These are phyloP conservation scores for Naganishia albida DNA, from an alignment of 1,284 basidiomycete genomes.

Conservation along the genomic window DNA sequence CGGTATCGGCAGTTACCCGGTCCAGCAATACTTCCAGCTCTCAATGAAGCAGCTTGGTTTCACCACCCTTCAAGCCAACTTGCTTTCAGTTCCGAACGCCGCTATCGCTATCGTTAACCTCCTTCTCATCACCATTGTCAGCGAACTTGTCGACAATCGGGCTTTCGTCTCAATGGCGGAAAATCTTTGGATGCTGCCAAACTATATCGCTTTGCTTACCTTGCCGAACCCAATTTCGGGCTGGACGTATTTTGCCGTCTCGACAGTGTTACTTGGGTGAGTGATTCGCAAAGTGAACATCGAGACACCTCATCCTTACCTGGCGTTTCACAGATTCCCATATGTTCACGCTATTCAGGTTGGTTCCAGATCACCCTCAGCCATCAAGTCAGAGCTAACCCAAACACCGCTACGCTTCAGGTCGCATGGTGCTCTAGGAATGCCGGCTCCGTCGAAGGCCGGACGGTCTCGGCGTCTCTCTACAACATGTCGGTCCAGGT, in stretches of 20 bases:
- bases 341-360: constrained; percentile 31
- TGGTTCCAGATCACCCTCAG: background rate
- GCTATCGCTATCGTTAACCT: constrained; percentile 33
- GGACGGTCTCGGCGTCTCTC: constrained; percentile 35
- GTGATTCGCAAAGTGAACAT: background rate
- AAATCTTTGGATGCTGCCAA: constrained; percentile 40
- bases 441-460: constrained; percentile 29
- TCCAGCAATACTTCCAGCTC: constrained; percentile 62
- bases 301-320: background rate
- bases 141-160: constrained; percentile 36
- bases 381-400: background rate
- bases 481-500: constrained; percentile 34
- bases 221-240: constrained; percentile 20
- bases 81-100: constrained; percentile 59
- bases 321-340: background rate
- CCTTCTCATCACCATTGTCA: constrained; percentile 31
- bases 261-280: constrained; percentile 33
- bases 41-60: constrained; percentile 65
- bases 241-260: constrained; percentile 40
- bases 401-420: constrained; percentile 4
- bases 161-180: constrained; percentile 35
- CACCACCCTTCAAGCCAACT: constrained; percentile 63
- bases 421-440: constrained; percentile 34
- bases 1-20: constrained; percentile 59
- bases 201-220: constrained; percentile 39